Evolutionary conservation across 2,329 filamentous ascomycete species (phyloP), one percentile per base, ranked within the genome.

Genomic region (Neoarthrinium moseri): DNA sequence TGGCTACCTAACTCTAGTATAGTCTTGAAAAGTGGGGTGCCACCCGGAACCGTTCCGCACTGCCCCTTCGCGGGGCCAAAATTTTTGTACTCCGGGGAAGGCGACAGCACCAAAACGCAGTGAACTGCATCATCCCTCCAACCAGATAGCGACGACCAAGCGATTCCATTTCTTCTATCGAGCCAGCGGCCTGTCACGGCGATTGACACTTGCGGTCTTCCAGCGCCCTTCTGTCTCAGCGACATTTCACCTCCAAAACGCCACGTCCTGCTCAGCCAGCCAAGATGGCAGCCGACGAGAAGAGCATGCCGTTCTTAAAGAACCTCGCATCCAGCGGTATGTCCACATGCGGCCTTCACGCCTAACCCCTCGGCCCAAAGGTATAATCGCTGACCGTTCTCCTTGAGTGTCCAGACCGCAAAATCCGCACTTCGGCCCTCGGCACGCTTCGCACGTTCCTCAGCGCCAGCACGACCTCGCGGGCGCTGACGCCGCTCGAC

Each of bases 241-340:
- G 12, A 29, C 11, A 29, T 23, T 21, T 20, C 24, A 11, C 26
- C 27, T n/a, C 17, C 32, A 21, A 18, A n/a, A 11, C 26, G 26
- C n/a, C 8, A 7, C n/a, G 8, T 7, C 4, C 13, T 10, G 13
- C 8, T 23, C 27, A 1, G 34, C 1, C 40, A 17, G n/a, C 29
- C 27, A 36, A 15, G 20, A 71, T 72, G 64, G 65, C 69, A 41
- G 55, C 69, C 49, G 63, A 68, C 54, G 72, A 74, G 57, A 66
- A 70, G 47, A 72, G 71, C 50, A 80, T 81, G 74, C 87, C 89
- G 5, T 95, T 95, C 56, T 85, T 95, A 52, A 87, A 84, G 66
- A 85, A 91, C 63, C 82, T 95, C 52, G 88, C 88, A 45, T 91
- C 89, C 27, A 94, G 87, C 70, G 88, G 89, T 92, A 63, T 52